Base-by-base conservation (phyloP, 139 green algal genomes). In the Chlorella vulgaris region DNA sequence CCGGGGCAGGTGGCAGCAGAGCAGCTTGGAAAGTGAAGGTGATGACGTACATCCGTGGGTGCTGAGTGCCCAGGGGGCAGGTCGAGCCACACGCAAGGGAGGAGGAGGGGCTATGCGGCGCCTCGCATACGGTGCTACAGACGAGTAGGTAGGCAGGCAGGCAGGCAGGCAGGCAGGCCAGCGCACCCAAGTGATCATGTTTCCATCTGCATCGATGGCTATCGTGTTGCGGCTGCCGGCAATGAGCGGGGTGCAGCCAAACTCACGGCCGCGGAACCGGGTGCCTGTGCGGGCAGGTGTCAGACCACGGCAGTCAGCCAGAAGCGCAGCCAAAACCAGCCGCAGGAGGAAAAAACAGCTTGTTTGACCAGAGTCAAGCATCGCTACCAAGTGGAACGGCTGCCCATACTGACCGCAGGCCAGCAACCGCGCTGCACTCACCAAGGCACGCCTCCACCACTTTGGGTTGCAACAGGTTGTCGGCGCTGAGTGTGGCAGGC, bases 391-490 rank as follows among this genome's bases (percentile, higher is more conserved):
- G 15, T 55, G 47, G 13, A 55, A 55, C 15, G 15, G 47, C 47
- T 55, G 10, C 13, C 47, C 13, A 10, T 15, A 55, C 10, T 24
- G 13, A 55, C 47, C 10, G 13, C 10, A 55, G 47, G n/a, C n/a
- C 47, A 55, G 47, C 47, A 55, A 15, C 47, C 47, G 47, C n/a
- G n/a, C n/a, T n/a, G 60, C 15, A 38, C 65, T 71, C 65, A 50
- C 65, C 93, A 74, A 96, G 85, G 66, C 96, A 77, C 29, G 90
- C 82, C 71, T 96, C 93, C 29, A 98, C 84, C 73, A 97, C 93
- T 70, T 93, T 93, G 36, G 91, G 91, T 0, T 38, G 47, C 13
- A 86, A 8, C 21, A 92, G 77, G 75, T 89, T 71, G 29, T 85
- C 50, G 40, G 42, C 42, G 15, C 47, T 15, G 13, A 58, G 13